A percentile compares a stretch with the other conserved stretches of the same genome.
These are phyloP conservation scores for Lentinula lateritia DNA, from an alignment of 768 basidiomycete genomes.

Conservation along the genomic window DNA sequence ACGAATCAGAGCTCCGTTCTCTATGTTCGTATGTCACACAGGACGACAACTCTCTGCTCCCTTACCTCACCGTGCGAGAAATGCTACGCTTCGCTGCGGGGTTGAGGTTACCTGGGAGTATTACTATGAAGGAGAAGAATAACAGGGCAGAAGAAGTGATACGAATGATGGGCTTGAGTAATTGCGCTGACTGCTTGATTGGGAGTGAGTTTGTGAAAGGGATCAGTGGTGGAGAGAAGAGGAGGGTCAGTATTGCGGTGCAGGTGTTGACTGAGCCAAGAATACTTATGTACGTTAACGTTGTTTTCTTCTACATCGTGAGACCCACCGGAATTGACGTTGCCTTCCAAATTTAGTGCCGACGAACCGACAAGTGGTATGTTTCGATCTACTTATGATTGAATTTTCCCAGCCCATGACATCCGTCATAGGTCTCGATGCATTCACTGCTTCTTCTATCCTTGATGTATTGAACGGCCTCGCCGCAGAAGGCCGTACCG, in stretches of 20 bases:
- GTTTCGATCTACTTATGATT: neutral
- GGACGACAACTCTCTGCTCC: constrained; percentile 27
- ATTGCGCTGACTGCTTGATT: constrained; percentile 39
- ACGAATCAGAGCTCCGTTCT: neutral
- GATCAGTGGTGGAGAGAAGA: constrained; percentile 35
- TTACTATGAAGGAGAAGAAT: constrained; percentile 24
- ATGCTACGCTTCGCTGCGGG: constrained; percentile 40
- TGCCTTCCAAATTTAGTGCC: neutral
- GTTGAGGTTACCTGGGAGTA: constrained; percentile 25
- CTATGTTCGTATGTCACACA: constrained; percentile 26
- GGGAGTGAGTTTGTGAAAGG: constrained; percentile 32
- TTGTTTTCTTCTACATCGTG: constrained; percentile 2
- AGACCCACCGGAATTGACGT: neutral
- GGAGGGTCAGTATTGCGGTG: constrained; percentile 38
- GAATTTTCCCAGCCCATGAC: neutral
- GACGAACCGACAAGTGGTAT: constrained; percentile 6
- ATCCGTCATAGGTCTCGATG: constrained; percentile 28
- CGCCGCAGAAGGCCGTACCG: constrained; percentile 32
- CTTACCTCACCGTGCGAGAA: constrained; percentile 34
- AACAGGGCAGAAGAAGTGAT: constrained; percentile 38
- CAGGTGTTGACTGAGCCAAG: constrained; percentile 32
- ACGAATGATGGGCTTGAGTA: constrained; percentile 33
- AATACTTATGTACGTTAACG: constrained; percentile 27
- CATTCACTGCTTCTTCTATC: constrained; percentile 35
- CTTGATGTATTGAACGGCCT: constrained; percentile 33